Base-by-base conservation (phyloP, 2,329 filamentous ascomycete species). In the Diaporthe sp. region DNA sequence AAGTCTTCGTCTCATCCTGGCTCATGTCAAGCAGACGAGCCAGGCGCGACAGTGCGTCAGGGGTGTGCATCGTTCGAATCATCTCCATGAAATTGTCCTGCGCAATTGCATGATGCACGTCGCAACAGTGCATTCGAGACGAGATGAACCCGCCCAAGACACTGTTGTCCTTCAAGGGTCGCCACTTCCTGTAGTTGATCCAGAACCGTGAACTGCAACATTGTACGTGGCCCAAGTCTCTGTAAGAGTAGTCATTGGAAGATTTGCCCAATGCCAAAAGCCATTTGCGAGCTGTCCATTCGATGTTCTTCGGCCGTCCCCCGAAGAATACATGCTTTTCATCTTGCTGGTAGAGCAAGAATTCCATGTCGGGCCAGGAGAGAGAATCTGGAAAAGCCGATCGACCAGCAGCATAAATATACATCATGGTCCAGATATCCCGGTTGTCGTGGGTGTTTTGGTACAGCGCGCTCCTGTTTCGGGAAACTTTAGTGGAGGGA, bases 341-440 rank as follows among this genome's bases (percentile, higher is more conserved):
- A 22, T 39, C 65, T 37, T 55, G 65, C 17, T 55, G 65, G 9
- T 42, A 55, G 22, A 70, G 65, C 15, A 55, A 22, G 17, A 70
- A 70, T 22, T 70, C 65, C 65, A 70, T 70, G 4, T 70, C 65
- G 15, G 65, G 65, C 65, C 65, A 70, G 19, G 49, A 4, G 10
- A 70, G 49, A 2, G 65, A 70, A 15, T 70, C n/a, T 10, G 65
- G 65, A 12, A 70, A 70, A 4, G 49, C 65, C 15, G 65, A 51
- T 53, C 65, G 65, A 42, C 65, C 65, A 39, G 65, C 65, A 8
- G 65, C 65, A 42, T 70, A 70, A 9, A 70, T 42, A 4, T 42
- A 70, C 65, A 70, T 70, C 65, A 70, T 70, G 9, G 65, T 70
- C 65, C 65, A 70, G n/a, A 55, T 34, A 8, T 70, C 65, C 4